A percentile compares a stretch with the other conserved stretches of the same genome.
Evolutionary conservation across 2,329 filamentous ascomycete species (phyloP).

Genomic region (Aspergillus phoenicis): DNA sequence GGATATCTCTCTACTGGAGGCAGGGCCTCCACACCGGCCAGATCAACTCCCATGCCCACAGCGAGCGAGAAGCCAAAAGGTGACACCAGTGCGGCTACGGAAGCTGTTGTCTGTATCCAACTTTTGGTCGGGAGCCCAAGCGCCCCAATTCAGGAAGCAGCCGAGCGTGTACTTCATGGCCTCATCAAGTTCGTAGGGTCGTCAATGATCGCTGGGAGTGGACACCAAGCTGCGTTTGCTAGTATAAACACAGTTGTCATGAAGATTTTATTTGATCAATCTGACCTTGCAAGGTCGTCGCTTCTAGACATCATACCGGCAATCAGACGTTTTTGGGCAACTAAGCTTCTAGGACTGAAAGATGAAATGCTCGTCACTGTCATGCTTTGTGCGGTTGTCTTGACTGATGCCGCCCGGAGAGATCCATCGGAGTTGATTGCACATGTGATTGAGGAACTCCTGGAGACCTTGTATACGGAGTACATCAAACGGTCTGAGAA

Average conservation of each 20-base stretch:
- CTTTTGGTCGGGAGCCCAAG: slow-evolving; percentile 66
- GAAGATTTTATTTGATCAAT: slow-evolving; percentile 68
- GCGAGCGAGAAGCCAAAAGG: slow-evolving; percentile 29
- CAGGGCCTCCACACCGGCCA: slow-evolving; percentile 34
- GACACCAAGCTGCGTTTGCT: slow-evolving; percentile 73
- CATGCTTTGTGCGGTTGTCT: slow-evolving; percentile 64
- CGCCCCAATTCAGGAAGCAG: slow-evolving; percentile 64
- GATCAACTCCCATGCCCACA: slow-evolving; percentile 30
- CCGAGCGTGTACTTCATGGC: slow-evolving; percentile 58
- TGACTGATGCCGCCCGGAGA: slow-evolving; percentile 49
- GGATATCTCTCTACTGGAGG: slow-evolving; percentile 28
- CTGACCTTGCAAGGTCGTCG: slow-evolving; percentile 62
- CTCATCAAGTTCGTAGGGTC: slow-evolving; percentile 65
- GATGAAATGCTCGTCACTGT: slow-evolving; percentile 78
- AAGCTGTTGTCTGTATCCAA: slow-evolving; percentile 67
- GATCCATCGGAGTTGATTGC: slow-evolving; percentile 43
- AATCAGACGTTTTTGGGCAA: slow-evolving; percentile 75
- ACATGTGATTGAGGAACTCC: slow-evolving; percentile 62
- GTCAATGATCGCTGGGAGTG: slow-evolving; percentile 61
- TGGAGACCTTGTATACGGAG: slow-evolving; percentile 73
- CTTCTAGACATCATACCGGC: slow-evolving; percentile 67
- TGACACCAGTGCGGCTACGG: slow-evolving; percentile 48
- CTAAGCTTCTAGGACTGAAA: slow-evolving; percentile 66
- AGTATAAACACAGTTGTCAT: slow-evolving; percentile 72
- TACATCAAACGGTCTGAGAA: slow-evolving; percentile 72